Evolutionary conservation across 768 basidiomycete genomes (phyloP).

Genomic region (Sarcomyxa edulis): DNA sequence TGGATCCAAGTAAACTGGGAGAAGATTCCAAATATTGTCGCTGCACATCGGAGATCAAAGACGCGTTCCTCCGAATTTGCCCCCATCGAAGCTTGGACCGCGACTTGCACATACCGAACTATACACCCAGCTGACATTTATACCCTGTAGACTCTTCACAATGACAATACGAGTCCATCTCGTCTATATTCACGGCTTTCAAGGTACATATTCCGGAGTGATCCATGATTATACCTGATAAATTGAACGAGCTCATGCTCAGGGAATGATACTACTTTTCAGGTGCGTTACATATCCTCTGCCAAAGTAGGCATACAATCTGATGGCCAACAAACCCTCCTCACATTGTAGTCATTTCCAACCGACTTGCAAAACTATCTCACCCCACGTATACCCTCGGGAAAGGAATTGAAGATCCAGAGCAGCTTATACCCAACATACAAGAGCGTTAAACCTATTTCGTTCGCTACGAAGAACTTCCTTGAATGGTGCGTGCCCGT

Average conservation of each 20-base stretch:
- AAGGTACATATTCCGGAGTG: constrained; percentile 30
- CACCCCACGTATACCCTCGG: constrained; percentile 24
- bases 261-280: constrained; percentile 58
- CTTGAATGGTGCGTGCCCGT: constrained; percentile 48
- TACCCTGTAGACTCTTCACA: no score
- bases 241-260: constrained; percentile 2
- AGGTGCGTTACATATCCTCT: constrained; percentile 26
- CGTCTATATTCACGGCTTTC: constrained; percentile 56
- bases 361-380: constrained; percentile 45
- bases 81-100: no score
- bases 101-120: no score
- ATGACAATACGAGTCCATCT: no score
- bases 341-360: constrained; percentile 41
- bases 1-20: no score
- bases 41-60: no score
- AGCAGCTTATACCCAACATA: constrained; percentile 57
- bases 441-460: constrained; percentile 50
- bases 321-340: constrained; percentile 1
- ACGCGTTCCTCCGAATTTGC: no score
- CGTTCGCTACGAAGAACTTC: constrained; percentile 45
- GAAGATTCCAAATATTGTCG: no score
- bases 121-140: no score
- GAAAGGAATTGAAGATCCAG: constrained; percentile 32
- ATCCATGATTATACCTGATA: constrained; percentile 2
- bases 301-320: neutral